A percentile compares a stretch with the other conserved stretches of the same genome.
These are phyloP conservation scores for Phytophthora boehmeriae DNA, from an alignment of 352 stramenopile species.

Conservation along the genomic window DNA sequence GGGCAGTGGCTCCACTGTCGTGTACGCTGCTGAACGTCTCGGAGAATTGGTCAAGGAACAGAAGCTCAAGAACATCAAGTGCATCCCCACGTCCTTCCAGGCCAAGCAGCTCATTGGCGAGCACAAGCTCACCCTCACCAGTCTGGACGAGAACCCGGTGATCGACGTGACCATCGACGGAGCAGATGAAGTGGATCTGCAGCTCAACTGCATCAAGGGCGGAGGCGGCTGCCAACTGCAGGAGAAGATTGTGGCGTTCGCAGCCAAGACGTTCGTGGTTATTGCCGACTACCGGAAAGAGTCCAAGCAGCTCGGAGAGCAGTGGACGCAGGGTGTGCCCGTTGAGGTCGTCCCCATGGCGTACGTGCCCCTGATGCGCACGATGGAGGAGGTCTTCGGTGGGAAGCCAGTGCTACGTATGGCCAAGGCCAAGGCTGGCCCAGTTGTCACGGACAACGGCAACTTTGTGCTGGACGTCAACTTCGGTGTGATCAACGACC, in stretches of 20 bases:
- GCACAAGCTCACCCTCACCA: conserved; percentile 78
- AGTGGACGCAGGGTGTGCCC: conserved; percentile 92
- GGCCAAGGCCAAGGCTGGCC: conserved; percentile 93
- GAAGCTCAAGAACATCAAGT: conserved; percentile 92
- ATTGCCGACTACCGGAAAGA: conserved; percentile 96
- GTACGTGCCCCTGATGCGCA: conserved; percentile 94
- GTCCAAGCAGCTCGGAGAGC: conserved; percentile 81
- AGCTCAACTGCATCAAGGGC: conserved; percentile 98
- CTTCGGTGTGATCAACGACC: conserved; percentile 80
- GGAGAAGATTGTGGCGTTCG: conserved; percentile 94
- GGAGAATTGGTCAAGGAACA: conserved; percentile 93
- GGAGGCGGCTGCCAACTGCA: conserved; percentile 95
- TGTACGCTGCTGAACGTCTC: conserved; percentile 97
- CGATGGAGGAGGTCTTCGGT: conserved; percentile 57
- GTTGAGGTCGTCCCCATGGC: conserved; percentile 98
- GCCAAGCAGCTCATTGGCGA: conserved; percentile 94
- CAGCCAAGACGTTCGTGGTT: conserved; percentile 98
- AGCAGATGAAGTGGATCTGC: conserved; percentile 97
- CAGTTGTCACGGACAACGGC: conserved; percentile 97
- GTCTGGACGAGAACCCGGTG: conserved; percentile 80
- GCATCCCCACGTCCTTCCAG: conserved; percentile 98
- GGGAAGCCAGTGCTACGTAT: conserved; percentile 76
- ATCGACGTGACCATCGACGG: conserved; percentile 99
- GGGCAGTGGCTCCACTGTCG: conserved; percentile 97
- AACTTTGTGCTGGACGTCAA: conserved; percentile 92